Evolutionary conservation across 2,329 filamentous ascomycete species (phyloP), one percentile per base, ranked within the genome.

Genomic region (Fusarium protoensiforme): DNA sequence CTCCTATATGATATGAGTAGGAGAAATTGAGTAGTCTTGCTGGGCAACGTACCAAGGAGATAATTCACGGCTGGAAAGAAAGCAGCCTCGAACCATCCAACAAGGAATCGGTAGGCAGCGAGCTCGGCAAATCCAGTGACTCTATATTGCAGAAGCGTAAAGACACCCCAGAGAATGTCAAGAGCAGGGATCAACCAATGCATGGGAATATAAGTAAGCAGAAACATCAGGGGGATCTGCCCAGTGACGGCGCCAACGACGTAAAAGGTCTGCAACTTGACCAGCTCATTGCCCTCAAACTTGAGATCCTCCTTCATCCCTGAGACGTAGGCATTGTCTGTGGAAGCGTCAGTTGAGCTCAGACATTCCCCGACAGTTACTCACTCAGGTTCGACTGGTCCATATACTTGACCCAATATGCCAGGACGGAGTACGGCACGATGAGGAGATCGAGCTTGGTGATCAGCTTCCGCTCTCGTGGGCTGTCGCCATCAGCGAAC

Each of bases 391-490:
- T 76, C 2, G 70, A 65, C 51, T 76, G 71, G 16, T 76, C 74
- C 16, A 76, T 68, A 20, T 76, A 75, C 41, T 76, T 76, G 60
- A 75, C 68, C 74, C 72, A 76, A 7, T 75, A 76, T 13, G 72
- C 64, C 6, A 76, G 58, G 4, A 76, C 59, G 5, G 70, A 56
- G 20, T 75, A 75, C 0, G 74, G 72, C 18, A 77, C 70, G 57
- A 86, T 87, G 79, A 87, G 86, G 61, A 88, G 86, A 53, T 91
- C 91, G 72, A 85, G 87, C 61, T 87, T 87, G 79, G 53, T 29
- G 51, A 69, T 59, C 4, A 69, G 51, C 53, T 67, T 63, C 16
- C 64, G 38, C n/a, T 69, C 64, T 13, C 60, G 20, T 11, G 54
- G 29, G 22, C 46, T 36, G 8, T 69, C 61, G 20, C 20, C 20